phyloP scores from a whole-genome alignment of 352 stramenopile species.

The Globisporangium okanoganense region DNA sequence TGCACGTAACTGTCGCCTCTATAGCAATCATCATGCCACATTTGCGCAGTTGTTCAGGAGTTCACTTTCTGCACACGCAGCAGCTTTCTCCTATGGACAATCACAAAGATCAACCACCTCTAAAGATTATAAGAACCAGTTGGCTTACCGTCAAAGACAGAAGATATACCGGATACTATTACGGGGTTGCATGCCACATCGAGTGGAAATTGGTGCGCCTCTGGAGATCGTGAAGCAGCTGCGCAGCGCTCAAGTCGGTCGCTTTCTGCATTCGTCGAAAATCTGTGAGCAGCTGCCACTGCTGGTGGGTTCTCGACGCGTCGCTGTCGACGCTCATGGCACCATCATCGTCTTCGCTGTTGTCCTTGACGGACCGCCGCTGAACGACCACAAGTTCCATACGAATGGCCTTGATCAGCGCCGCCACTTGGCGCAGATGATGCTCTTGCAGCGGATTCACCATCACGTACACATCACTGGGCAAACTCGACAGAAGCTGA shows the following conservation, averaged over 20 bases:
- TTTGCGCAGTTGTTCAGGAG: too few relatives aligned
- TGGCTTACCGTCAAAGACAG: too few relatives aligned
- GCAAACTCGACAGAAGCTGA: conserved; percentile 23
- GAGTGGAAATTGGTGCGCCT: conserved; percentile 43
- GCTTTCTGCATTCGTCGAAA: conserved; percentile 26
- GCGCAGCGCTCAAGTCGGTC: conserved; percentile 10
- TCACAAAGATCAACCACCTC: too few relatives aligned
- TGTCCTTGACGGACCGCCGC: conserved; percentile 7
- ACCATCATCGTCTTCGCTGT: background rate
- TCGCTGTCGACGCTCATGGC: conserved; percentile 4
- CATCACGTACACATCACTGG: conserved; percentile 42
- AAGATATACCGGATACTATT: background rate
- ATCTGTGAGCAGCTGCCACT: conserved; percentile 26
- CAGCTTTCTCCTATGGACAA: too few relatives aligned
- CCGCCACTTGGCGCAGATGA: conserved; percentile 24
- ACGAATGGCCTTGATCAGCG: conserved; percentile 27
- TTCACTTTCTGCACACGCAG: too few relatives aligned
- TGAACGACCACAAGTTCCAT: conserved; percentile 27
- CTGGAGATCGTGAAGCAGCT: conserved; percentile 23
- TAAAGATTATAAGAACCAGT: too few relatives aligned
- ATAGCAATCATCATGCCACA: too few relatives aligned
- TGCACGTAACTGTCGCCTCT: too few relatives aligned
- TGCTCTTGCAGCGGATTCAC: conserved; percentile 28
- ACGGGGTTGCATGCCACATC: conserved; percentile 26
- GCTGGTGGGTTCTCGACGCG: conserved; percentile 6